These are phyloP conservation scores for Acorus calamus DNA, from an alignment of 106 monocot species.

Conservation along the genomic window DNA sequence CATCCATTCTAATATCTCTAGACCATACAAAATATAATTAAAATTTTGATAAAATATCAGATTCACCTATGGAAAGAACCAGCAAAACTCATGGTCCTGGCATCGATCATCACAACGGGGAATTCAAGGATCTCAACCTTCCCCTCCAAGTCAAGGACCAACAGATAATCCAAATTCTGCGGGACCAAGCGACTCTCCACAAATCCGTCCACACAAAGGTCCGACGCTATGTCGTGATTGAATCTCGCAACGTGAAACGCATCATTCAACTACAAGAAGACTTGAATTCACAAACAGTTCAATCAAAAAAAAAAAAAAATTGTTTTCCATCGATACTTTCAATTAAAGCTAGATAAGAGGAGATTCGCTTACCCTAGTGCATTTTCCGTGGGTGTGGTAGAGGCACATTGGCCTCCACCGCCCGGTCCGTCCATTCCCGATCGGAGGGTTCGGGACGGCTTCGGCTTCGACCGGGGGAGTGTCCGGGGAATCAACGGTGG, in stretches of 20 bases:
- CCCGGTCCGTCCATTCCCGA: not conserved
- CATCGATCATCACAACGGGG: constrained; percentile 88
- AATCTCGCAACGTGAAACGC: constrained; percentile 69
- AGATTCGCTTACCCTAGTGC: constrained; percentile 31
- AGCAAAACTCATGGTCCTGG: constrained; percentile 46
- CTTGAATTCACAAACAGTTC: not conserved
- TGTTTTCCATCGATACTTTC: not conserved
- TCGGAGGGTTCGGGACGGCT: not conserved
- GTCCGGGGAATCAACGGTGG: too few species aligned
- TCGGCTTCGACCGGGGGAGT: not conserved
- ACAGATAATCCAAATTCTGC: constrained; percentile 55
- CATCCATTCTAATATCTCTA: too few species aligned
- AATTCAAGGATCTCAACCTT: constrained; percentile 98
- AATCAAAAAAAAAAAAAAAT: not conserved
- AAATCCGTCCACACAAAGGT: constrained; percentile 37
- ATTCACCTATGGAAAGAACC: constrained; percentile 87
- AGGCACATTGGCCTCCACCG: constrained; percentile 57
- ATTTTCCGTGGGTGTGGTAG: constrained; percentile 62
- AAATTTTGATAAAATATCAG: not conserved
- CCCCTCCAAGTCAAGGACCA: constrained; percentile 94
- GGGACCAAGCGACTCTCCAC: constrained; percentile 15
- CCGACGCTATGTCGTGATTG: constrained; percentile 56
- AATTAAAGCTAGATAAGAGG: not conserved
- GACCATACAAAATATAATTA: too few species aligned
- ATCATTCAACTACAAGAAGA: constrained; percentile 59